Base-by-base conservation (phyloP, 345 rosid genomes). In the Eucalyptus viminalis region DNA sequence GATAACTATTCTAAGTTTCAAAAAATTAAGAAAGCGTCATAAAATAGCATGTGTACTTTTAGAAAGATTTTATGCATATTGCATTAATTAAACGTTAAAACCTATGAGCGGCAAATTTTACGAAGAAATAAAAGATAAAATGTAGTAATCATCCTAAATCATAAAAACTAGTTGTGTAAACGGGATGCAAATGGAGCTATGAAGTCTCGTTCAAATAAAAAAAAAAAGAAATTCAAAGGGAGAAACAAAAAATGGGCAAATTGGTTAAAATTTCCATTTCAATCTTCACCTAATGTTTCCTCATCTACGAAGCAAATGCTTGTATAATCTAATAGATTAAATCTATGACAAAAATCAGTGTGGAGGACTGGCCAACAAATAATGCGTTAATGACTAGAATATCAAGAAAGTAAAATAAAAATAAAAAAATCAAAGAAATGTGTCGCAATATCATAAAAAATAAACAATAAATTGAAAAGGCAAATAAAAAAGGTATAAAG, bases 301-400 rank as follows among this genome's bases (percentile, higher is more conserved):
- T 62, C 69, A 29, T 29, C 8, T 29, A 62, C 1, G 17, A 62
- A 29, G 34, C 2, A 2, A 62, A 62, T 29, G 69, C 17, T 2
- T 27, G 4, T 11, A 29, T 2, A 60, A 60, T 27, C 25, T 53
- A 53, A 53, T 53, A 0, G 25, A 21, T 53, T 53, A 53, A 53
- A 53, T 21, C 69, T 27, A 27, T 6, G 69, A 62, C 1, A 29
- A 62, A 62, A 13, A 0, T 62, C 17, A 62, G 34, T 14, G 16
- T 0, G 0, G 31, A 29, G 17, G 34, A 62, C 1, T 13, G 0
- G 1, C 69, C 69, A 22, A 56, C 1, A 0, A 56, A 56, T 56
- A 24, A 56, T 25, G 12, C 6, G 0, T 56, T 56, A 4, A 56
- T 8, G 58, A 53, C 58, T 53, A 53, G 24, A 53, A 53, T 53